Percentiles rank a stretch among this genome's conserved stretches.
Evolutionary conservation across 2,329 filamentous ascomycete species (phyloP).

Genomic region (Tolypocladium album): DNA sequence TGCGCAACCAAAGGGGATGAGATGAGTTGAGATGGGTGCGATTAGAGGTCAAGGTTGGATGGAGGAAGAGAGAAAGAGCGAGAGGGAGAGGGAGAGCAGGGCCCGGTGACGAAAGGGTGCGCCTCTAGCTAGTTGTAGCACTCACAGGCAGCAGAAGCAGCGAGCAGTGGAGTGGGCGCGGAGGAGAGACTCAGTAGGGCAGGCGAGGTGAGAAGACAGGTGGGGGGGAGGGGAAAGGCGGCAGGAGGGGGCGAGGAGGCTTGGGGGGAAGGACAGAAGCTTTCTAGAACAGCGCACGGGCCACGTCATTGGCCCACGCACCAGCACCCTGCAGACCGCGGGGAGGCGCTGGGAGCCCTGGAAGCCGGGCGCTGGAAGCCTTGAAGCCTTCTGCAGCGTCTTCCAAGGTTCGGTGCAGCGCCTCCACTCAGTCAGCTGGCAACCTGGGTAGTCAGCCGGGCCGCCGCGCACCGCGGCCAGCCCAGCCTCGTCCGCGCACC

Average conservation of each 20-base stretch:
- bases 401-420: background rate
- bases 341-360: background rate
- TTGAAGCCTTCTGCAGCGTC: background rate
- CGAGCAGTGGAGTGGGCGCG: background rate
- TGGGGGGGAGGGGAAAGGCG: background rate
- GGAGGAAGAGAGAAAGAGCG: background rate
- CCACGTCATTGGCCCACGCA: slow-evolving; percentile 1
- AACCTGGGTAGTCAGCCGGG: background rate
- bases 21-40: background rate
- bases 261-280: slow-evolving; percentile 8
- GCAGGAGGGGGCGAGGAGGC: background rate
- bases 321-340: background rate
- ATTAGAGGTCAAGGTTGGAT: background rate
- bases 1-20: background rate
- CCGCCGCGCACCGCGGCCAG: background rate
- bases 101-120: background rate
- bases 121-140: background rate
- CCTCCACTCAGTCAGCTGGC: background rate
- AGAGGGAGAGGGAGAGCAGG: background rate
- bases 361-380: background rate
- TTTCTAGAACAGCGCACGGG: slow-evolving; percentile 16
- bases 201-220: background rate
- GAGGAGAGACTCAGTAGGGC: background rate
- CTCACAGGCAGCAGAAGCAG: background rate
- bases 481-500: background rate